Base-by-base conservation (phyloP, 306 rosid genomes). In the Alnus glutinosa region DNA sequence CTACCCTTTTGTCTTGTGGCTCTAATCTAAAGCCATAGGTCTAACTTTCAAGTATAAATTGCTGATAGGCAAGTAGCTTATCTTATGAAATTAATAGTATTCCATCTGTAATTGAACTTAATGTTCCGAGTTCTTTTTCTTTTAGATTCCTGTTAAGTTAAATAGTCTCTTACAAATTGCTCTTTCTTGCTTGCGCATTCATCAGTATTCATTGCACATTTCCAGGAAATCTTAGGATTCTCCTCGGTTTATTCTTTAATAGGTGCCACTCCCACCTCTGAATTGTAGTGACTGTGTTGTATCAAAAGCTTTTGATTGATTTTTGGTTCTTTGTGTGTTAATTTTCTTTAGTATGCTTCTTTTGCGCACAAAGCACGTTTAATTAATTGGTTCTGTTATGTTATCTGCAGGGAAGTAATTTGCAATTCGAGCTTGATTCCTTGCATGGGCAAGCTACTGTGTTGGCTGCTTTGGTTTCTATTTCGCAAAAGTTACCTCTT, bases 361-460 rank as follows among this genome's bases (percentile, higher is more conserved):
- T 64, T 64, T 64, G 48, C 19, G 2, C 32, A 36, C 42, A 63
- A 63, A 12, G 16, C 37, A 14, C 34, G n/a, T 73, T 74, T 79
- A 76, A 46, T 72, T 78, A 73, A 81, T 59, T 81, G 76, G 63
- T 62, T 30, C 51, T 76, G 62, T 59, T 77, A 3, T 42, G 75
- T 85, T 79, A 50, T 82, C 37, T 79, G 71, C 86, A 95, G 98
- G 97, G 97, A 82, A 86, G 87, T 86, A 85, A 80, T 83, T 80
- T 95, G 86, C 97, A 91, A 84, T 83, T 86, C 81, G 97, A 87
- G 81, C 92, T 95, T 4, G 90, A 95, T 82, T 91, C 95, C 67
- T 87, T 95, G 87, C 94, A 95, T 66, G 98, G 98, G 37, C 98
- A 95, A 81, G 97, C 98, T 81, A 80, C 95, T 75, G 90, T 92